Evolutionary conservation across 805 yeast genomes (phyloP).

Genomic region (Pichia nakasei): DNA sequence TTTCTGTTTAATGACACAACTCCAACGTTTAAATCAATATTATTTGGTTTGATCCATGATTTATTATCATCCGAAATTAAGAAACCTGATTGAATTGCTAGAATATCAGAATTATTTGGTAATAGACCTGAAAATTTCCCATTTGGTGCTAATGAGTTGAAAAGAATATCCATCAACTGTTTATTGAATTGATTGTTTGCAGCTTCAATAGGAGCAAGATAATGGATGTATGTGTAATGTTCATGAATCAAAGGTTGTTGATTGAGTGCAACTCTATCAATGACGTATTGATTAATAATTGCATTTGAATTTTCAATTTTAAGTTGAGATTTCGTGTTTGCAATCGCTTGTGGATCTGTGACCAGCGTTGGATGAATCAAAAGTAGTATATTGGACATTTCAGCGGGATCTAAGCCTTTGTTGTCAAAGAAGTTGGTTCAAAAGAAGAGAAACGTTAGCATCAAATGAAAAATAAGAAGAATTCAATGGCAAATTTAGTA

Average conservation of each 20-base stretch:
- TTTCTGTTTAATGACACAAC: conserved; percentile 18
- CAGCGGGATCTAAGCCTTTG: too few species aligned
- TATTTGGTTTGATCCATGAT: conserved; percentile 46
- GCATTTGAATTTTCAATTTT: conserved; percentile 22
- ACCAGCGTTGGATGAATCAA: conserved; percentile 63
- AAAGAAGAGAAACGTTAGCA: too few species aligned
- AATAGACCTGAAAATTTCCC: conserved; percentile 49
- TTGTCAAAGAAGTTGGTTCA: too few species aligned
- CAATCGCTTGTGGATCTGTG: conserved; percentile 42
- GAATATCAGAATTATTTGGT: conserved; percentile 43
- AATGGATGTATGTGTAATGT: conserved; percentile 37
- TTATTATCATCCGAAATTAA: conserved; percentile 32
- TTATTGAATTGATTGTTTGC: conserved; percentile 36
- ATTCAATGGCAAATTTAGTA: too few species aligned
- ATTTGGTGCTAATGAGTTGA: conserved; percentile 30
- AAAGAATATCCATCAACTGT: conserved; percentile 33
- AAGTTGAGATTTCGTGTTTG: conserved; percentile 29
- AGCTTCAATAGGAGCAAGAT: conserved; percentile 48
- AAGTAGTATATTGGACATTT: conserved; percentile 29
- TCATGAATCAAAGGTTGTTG: conserved; percentile 31
- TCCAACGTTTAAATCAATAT: conserved; percentile 9
- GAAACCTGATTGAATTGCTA: conserved; percentile 62
- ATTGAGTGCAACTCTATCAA: conserved; percentile 48
- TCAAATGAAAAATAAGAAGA: too few species aligned
- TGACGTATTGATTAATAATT: conserved; percentile 40